Percentiles rank a stretch among this genome's conserved stretches.
Evolutionary conservation across 2,329 filamentous ascomycete genomes (phyloP).

Genomic region (Aspergillus flavus): DNA sequence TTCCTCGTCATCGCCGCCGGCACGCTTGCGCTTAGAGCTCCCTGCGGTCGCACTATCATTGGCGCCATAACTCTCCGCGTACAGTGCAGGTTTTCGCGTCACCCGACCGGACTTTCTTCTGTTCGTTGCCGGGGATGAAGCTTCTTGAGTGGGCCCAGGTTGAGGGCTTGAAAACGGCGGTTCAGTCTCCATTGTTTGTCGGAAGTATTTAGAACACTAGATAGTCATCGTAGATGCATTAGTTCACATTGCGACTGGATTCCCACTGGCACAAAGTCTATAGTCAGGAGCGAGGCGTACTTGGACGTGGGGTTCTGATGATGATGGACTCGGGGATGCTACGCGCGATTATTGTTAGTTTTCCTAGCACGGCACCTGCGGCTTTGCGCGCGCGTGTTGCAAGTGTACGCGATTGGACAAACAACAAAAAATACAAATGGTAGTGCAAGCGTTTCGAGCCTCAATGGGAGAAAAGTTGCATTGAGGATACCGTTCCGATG

Average conservation of each 20-base stretch:
- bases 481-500: not conserved
- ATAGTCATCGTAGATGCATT: not conserved
- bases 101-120: constrained; percentile 49
- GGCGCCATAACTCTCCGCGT: constrained; percentile 41
- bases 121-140: constrained; percentile 31
- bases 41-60: constrained; percentile 27
- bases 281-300: constrained; percentile 11
- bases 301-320: constrained; percentile 18
- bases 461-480: constrained; percentile 8
- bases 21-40: constrained; percentile 55
- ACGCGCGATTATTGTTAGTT: constrained; percentile 20
- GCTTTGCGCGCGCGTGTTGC: constrained; percentile 21
- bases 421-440: not conserved
- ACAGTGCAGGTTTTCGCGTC: constrained; percentile 46
- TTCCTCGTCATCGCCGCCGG: constrained; percentile 39
- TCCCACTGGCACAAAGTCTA: not conserved
- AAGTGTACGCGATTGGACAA: constrained; percentile 3
- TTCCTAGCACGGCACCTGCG: constrained; percentile 1
- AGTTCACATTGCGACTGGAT: not conserved
- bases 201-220: constrained; percentile 9
- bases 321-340: constrained; percentile 8
- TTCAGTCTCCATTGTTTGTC: constrained; percentile 26
- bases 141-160: constrained; percentile 18
- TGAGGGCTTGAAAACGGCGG: constrained; percentile 25
- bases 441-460: not conserved